Conservation (phyloP, 805 yeast genomes). For the Isabelozyma gotoi region DNA sequence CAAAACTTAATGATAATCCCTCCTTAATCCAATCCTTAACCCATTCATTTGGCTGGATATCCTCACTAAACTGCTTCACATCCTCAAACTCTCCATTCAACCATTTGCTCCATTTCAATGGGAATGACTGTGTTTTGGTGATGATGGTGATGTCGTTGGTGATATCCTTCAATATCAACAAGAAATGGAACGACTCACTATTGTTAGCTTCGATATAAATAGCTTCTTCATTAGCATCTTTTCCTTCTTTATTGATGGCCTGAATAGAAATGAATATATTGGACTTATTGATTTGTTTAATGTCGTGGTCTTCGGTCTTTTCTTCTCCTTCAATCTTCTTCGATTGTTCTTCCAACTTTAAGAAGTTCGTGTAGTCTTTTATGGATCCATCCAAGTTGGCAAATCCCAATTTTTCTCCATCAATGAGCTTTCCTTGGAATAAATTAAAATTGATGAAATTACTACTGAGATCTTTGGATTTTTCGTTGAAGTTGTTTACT, state of each 20-base stretch:
- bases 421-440: slow-evolving; percentile 73
- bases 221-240: slow-evolving; percentile 18
- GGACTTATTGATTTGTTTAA: slow-evolving; percentile 39
- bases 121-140: slow-evolving; percentile 87
- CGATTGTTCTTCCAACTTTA: slow-evolving; percentile 25
- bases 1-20: slow-evolving; percentile 77
- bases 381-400: slow-evolving; percentile 84
- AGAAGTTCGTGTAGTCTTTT: slow-evolving; percentile 37
- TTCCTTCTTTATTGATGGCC: slow-evolving; percentile 50
- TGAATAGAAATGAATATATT: slow-evolving; percentile 71
- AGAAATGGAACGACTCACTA: slow-evolving; percentile 66
- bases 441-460: slow-evolving; percentile 56
- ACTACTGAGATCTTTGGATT: slow-evolving; percentile 11
- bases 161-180: slow-evolving; percentile 73
- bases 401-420: slow-evolving; percentile 83
- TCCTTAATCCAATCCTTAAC: slow-evolving; percentile 44
- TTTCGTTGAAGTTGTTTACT: slow-evolving; percentile 46
- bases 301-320: slow-evolving; percentile 12
- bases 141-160: slow-evolving; percentile 72
- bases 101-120: slow-evolving; percentile 92
- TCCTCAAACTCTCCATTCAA: slow-evolving; percentile 47
- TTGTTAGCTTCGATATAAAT: slow-evolving; percentile 46
- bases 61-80: slow-evolving; percentile 17
- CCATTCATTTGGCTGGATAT: slow-evolving; percentile 44
- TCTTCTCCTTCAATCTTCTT: slow-evolving; percentile 16